These are phyloP conservation scores for Pelargonium nanum DNA, from an alignment of 345 rosid species.

Conservation along the genomic window DNA sequence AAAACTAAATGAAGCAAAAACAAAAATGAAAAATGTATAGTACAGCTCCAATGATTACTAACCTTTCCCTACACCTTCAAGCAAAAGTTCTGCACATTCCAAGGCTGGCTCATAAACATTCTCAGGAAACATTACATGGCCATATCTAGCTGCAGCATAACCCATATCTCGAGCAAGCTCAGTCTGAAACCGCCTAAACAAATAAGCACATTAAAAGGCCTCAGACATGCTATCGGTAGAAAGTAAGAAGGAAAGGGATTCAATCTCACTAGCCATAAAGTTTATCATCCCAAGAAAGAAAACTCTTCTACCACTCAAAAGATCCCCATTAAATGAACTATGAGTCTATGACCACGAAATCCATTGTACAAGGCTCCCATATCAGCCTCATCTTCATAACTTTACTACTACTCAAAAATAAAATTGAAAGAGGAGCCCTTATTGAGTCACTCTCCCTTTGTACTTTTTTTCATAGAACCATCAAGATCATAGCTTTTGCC, in stretches of 20 bases:
- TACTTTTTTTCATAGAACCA: not conserved
- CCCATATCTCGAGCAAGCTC: constrained; percentile 98
- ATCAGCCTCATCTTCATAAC: not conserved
- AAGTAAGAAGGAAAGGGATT: not conserved
- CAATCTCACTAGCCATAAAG: not conserved
- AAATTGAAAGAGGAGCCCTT: no score
- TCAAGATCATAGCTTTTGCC: not conserved
- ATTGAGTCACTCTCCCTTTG: no score
- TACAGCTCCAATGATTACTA: constrained; percentile 2
- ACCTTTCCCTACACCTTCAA: constrained; percentile 92
- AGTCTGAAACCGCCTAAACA: constrained; percentile 81
- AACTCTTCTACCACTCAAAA: not conserved
- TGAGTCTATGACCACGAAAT: not conserved
- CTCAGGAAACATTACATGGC: constrained; percentile 99
- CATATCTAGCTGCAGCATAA: constrained; percentile 91
- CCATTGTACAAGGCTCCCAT: not conserved
- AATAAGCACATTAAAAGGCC: constrained; percentile 39
- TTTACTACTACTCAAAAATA: no score
- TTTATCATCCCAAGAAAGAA: not conserved
- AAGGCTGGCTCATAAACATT: constrained; percentile 92
- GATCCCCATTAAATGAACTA: not conserved
- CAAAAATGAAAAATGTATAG: not conserved
- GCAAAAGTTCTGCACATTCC: constrained; percentile 81
- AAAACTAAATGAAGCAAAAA: not conserved
- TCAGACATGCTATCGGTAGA: constrained; percentile 21